Evolutionary conservation across 495 filamentous ascomycete genomes (phyloP).

Genomic region (Cladorrhinum samala): DNA sequence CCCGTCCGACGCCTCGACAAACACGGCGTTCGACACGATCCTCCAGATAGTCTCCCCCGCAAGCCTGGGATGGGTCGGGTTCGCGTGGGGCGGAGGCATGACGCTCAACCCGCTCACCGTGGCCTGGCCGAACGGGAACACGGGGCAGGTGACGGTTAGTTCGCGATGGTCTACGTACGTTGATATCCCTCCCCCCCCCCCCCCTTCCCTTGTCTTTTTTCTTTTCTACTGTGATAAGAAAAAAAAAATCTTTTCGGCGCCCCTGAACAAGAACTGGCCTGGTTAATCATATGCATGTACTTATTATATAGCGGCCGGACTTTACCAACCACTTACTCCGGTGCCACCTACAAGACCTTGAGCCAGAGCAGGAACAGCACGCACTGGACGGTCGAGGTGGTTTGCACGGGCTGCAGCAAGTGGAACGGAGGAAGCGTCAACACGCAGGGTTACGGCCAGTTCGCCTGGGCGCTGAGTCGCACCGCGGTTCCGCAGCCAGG

Average conservation of each 20-base stretch:
- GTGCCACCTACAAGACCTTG: constrained; percentile 35
- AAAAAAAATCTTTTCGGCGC: background rate
- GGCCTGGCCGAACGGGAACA: constrained; percentile 39
- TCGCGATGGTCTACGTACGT: constrained; percentile 41
- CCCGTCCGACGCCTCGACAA: constrained; percentile 22
- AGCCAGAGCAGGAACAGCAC: constrained; percentile 37
- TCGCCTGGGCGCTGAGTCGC: constrained; percentile 32
- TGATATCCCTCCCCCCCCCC: background rate
- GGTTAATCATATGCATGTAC: background rate
- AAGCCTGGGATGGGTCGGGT: constrained; percentile 36
- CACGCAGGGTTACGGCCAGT: constrained; percentile 27
- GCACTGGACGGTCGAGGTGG: constrained; percentile 42
- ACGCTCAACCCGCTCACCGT: constrained; percentile 40
- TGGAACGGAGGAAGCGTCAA: constrained; percentile 30
- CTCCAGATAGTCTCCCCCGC: constrained; percentile 38
- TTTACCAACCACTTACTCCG: constrained; percentile 22
- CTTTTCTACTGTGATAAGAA: background rate
- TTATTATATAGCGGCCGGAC: background rate
- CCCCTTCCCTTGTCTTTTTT: background rate
- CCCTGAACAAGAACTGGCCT: too few relatives aligned
- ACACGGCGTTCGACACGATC: constrained; percentile 35
- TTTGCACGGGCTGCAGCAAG: constrained; percentile 39
- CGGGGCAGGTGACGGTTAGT: constrained; percentile 23
- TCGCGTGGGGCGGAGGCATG: constrained; percentile 46
- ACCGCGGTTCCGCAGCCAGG: constrained; percentile 23